Percentiles rank a stretch among this genome's conserved stretches.
phyloP scores from a whole-genome alignment of 306 rosid genomes.

The Prosopis cineraria region DNA sequence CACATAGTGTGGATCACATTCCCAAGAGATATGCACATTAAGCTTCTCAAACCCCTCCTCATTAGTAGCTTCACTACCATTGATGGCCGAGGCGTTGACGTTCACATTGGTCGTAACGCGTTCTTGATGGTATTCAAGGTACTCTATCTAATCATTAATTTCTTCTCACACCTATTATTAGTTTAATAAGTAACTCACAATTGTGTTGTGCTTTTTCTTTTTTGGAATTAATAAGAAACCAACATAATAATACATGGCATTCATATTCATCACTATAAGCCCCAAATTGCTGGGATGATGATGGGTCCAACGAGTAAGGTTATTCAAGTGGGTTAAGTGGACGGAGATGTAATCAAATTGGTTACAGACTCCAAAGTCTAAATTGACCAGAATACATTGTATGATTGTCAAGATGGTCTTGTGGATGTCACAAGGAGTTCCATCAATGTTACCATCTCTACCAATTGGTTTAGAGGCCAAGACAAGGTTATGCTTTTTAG shows the following conservation, averaged over 20 bases:
- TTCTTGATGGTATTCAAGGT: constrained; percentile 45
- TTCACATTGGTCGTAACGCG: constrained; percentile 36
- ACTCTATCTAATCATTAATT: background rate
- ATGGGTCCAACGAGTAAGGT: constrained; percentile 44
- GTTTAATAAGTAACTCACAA: background rate
- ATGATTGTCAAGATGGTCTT: constrained; percentile 39
- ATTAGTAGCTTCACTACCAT: constrained; percentile 49
- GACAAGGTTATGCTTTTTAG: constrained; percentile 51
- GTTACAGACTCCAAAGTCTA: constrained; percentile 39
- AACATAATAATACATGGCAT: constrained; percentile 39
- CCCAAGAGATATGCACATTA: constrained; percentile 36
- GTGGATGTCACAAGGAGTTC: constrained; percentile 45
- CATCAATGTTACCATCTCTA: constrained; percentile 42
- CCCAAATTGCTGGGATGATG: constrained; percentile 36
- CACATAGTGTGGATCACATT: constrained; percentile 47
- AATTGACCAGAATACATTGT: constrained; percentile 44
- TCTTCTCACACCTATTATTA: background rate
- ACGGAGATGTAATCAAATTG: constrained; percentile 43
- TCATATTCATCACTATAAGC: constrained; percentile 37
- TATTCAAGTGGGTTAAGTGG: constrained; percentile 36
- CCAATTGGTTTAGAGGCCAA: constrained; percentile 42
- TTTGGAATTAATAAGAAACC: background rate
- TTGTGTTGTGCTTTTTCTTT: background rate
- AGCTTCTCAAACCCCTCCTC: constrained; percentile 33
- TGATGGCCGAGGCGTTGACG: constrained; percentile 38